These are phyloP conservation scores for Naganishia albida DNA, from an alignment of 1,284 basidiomycete species.

Conservation along the genomic window DNA sequence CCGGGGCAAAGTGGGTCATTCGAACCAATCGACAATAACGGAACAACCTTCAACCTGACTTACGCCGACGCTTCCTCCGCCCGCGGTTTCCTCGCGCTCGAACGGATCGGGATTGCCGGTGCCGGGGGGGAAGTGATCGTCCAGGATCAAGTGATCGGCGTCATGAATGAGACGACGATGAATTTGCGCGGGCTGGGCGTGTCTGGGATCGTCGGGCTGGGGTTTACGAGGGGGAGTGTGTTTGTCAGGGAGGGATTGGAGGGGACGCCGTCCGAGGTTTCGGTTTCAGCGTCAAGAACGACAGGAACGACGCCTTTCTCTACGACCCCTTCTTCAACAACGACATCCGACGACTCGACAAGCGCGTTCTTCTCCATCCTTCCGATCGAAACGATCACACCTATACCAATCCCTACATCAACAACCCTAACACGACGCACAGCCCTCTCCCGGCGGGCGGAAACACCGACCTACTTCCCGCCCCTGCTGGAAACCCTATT, in stretches of 20 bases:
- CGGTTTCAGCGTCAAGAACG: no score
- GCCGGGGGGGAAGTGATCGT: conserved; percentile 28
- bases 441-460: conserved; percentile 12
- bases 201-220: conserved; percentile 53
- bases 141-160: conserved; percentile 33
- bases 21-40: conserved; percentile 39
- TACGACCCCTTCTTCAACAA: neutral
- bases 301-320: no score
- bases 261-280: neutral
- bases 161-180: conserved; percentile 52
- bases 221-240: conserved; percentile 47
- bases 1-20: conserved; percentile 37
- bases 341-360: neutral
- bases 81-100: conserved; percentile 43
- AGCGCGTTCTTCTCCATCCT: conserved; percentile 31
- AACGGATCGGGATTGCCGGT: conserved; percentile 39
- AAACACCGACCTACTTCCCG: conserved; percentile 39
- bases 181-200: conserved; percentile 49
- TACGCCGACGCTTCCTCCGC: conserved; percentile 44
- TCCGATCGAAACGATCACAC: conserved; percentile 23
- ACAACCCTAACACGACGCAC: conserved; percentile 10
- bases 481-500: conserved; percentile 46
- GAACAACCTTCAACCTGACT: conserved; percentile 37
- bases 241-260: conserved; percentile 25
- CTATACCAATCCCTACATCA: conserved; percentile 26